Base-by-base conservation (phyloP, 1,139 yeast genomes). In the Lodderomyces margitis region DNA sequence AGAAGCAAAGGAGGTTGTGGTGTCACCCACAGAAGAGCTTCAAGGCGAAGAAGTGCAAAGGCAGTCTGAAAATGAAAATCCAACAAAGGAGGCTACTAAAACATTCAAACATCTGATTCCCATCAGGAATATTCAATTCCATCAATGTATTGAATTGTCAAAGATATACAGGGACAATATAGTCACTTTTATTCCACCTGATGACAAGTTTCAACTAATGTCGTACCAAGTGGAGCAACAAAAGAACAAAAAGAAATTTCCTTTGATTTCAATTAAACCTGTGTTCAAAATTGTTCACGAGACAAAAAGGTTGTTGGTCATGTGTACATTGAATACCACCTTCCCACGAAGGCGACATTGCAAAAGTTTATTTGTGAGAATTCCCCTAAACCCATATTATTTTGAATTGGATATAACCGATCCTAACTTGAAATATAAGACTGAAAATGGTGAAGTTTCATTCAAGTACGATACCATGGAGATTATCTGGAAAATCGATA, bases 401-500 rank as follows among this genome's bases (percentile, higher is more conserved):
- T 69, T 69, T 44, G 50, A 58, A 3, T 49, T 74, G 6, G 69
- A 77, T 46, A 64, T 66, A 42, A 61, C 65, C 34, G 55, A 50
- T 12, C 52, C 54, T 25, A 56, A 56, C 14, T 54, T 72, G 45
- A 68, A 70, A 46, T 72, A 63, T 43, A 70, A 69, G 43, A 57
- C 75, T 2, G 76, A 72, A 48, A 38, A 57, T 36, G 78, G 78
- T 1, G 68, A 63, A 19, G 77, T 71, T 4, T 58, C 59, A 35
- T 71, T 56, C 48, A 67, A 70, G 35, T 57, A 72, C 5, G 66
- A 70, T 48, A 70, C 78, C 23, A 74, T 80, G 20, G 78, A 76
- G 45, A 54, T 85, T 3, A 56, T 78, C 1, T 85, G 94, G 94
- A 68, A 68, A 37, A 69, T 85, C 9, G 77, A 74, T 1, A 64